Percentiles rank a stretch among this genome's conserved stretches.
Evolutionary conservation across 1,139 yeast genomes (phyloP).

Genomic region (Debaryomycetaceae sp.): DNA sequence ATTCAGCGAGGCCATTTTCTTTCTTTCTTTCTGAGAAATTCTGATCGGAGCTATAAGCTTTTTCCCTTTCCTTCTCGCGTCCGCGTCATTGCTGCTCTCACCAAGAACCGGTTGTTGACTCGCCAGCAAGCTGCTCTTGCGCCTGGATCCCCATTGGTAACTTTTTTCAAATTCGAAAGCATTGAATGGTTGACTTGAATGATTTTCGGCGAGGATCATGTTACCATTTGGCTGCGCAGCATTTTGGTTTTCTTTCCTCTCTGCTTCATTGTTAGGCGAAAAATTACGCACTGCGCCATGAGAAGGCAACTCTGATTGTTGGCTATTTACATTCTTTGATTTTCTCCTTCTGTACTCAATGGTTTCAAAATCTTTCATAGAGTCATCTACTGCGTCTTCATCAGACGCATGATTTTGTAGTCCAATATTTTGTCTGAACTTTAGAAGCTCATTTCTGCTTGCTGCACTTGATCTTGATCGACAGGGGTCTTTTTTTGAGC

Average conservation of each 20-base stretch:
- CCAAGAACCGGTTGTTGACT: conserved; percentile 8
- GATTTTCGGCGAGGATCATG: not conserved
- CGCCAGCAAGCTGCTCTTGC: not conserved
- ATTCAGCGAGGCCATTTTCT: conserved; percentile 20
- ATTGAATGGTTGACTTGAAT: not conserved
- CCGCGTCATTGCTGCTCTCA: not conserved
- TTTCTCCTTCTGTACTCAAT: conserved; percentile 24
- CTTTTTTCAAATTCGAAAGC: not conserved
- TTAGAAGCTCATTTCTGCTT: conserved; percentile 16
- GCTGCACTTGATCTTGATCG: conserved; percentile 30
- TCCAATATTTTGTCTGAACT: conserved; percentile 17
- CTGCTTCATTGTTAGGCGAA: not conserved
- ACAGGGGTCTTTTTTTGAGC: conserved; percentile 13
- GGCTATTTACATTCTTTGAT: not conserved
- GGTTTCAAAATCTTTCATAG: conserved; percentile 25
- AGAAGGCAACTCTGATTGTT: not conserved
- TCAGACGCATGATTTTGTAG: conserved; percentile 5
- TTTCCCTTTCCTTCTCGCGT: conserved; percentile 13
- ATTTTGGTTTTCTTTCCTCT: not conserved
- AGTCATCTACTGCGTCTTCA: conserved; percentile 23
- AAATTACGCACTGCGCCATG: not conserved
- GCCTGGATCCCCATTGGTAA: not conserved
- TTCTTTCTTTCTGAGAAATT: conserved; percentile 53
- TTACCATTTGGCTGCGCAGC: not conserved
- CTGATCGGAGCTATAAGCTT: conserved; percentile 35